These are phyloP conservation scores for Lachnellula hyalina DNA, from an alignment of 2,329 filamentous ascomycete genomes.

Conservation along the genomic window DNA sequence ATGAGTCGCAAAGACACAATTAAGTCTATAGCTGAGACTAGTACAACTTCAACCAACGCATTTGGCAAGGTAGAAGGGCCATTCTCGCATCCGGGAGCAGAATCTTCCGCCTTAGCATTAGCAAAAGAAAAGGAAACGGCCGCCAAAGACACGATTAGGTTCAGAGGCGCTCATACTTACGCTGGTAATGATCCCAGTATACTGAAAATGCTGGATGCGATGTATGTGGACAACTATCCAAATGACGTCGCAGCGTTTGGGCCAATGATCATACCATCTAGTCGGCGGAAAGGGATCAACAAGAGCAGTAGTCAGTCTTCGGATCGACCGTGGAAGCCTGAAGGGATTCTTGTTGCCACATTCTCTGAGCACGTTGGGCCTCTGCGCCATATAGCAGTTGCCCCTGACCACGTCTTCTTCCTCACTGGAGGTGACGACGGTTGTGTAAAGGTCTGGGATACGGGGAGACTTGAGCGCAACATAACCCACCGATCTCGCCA, in stretches of 20 bases:
- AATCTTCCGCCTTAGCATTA: conserved; percentile 34
- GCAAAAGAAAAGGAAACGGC: conserved; percentile 33
- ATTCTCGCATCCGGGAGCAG: conserved; percentile 28
- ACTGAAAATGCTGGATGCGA: conserved; percentile 70
- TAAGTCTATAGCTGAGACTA: conserved; percentile 60
- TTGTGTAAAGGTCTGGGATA: conserved; percentile 89
- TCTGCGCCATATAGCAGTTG: conserved; percentile 74
- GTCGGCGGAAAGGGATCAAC: conserved; percentile 45
- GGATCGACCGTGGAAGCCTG: conserved; percentile 72
- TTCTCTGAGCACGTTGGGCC: conserved; percentile 82
- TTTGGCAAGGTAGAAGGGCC: conserved; percentile 58
- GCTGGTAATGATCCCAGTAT: conserved; percentile 69
- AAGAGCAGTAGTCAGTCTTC: conserved; percentile 25
- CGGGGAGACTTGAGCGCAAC: conserved; percentile 82
- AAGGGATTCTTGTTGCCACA: conserved; percentile 77
- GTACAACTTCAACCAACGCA: conserved; percentile 57
- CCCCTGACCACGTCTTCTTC: conserved; percentile 92
- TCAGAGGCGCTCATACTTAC: conserved; percentile 73
- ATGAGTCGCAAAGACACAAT: conserved; percentile 50
- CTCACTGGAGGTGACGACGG: conserved; percentile 91
- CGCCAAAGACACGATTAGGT: conserved; percentile 38
- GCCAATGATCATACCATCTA: conserved; percentile 68
- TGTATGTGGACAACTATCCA: conserved; percentile 71
- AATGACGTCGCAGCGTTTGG: conserved; percentile 68
- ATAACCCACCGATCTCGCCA: conserved; percentile 82